Percentiles rank a stretch among this genome's conserved stretches.
phyloP scores from a whole-genome alignment of 108 stramenopile species.

The Discostella stelligeroides region DNA sequence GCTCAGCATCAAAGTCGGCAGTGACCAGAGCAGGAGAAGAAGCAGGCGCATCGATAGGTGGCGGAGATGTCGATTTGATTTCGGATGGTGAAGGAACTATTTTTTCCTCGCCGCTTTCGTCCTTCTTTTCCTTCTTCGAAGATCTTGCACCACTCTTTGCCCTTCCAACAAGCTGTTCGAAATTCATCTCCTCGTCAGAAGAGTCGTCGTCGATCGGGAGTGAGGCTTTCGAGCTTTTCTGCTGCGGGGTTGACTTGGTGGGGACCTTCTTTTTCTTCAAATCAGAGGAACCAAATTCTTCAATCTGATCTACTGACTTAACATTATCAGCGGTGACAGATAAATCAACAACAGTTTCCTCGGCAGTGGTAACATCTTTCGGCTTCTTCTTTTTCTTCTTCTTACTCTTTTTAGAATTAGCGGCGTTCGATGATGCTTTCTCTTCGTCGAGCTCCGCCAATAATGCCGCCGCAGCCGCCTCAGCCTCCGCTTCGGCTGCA shows the following conservation, averaged over 20 bases:
- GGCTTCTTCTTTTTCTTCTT: slow-evolving; percentile 84
- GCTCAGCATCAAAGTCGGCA: slow-evolving; percentile 41
- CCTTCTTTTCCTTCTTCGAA: slow-evolving; percentile 43
- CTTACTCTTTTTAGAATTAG: slow-evolving; percentile 71
- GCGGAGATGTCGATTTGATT: slow-evolving; percentile 14
- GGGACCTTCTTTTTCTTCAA: slow-evolving; percentile 23
- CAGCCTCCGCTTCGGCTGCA: slow-evolving; percentile 77
- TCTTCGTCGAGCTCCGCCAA: slow-evolving; percentile 90
- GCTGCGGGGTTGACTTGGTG: slow-evolving; percentile 15
- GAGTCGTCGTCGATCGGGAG: slow-evolving; percentile 46
- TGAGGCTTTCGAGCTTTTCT: slow-evolving; percentile 21
- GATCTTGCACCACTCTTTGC: slow-evolving; percentile 28
- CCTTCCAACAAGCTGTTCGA: slow-evolving; percentile 47
- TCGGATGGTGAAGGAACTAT: slow-evolving; percentile 6
- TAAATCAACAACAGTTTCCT: not conserved
- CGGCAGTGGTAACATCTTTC: slow-evolving; percentile 26
- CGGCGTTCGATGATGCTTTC: slow-evolving; percentile 54
- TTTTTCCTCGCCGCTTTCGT: slow-evolving; percentile 32
- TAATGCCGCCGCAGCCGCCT: slow-evolving; percentile 86
- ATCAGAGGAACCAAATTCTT: slow-evolving; percentile 11
- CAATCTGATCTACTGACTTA: slow-evolving; percentile 17
- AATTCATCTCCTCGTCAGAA: slow-evolving; percentile 53
- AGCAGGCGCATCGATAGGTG: not conserved
- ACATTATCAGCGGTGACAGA: slow-evolving; percentile 16
- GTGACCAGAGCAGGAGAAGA: slow-evolving; percentile 3